phyloP scores from a whole-genome alignment of 2,329 filamentous ascomycete genomes.

The Neodidymelliopsis sp. region DNA sequence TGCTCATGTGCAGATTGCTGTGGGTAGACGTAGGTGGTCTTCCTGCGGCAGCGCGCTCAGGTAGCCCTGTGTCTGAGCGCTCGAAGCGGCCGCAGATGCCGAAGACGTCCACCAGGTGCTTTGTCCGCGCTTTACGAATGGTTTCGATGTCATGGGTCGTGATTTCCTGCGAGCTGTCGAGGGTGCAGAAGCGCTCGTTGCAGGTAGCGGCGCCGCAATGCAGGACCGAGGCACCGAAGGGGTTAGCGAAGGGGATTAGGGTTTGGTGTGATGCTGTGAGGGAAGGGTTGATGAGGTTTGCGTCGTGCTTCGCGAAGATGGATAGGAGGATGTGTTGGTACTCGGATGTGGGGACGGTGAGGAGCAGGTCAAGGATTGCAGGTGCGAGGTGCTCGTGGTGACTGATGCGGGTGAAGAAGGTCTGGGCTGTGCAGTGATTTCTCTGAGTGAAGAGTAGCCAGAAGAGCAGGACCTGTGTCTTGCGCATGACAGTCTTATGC shows the following conservation, averaged over 20 bases:
- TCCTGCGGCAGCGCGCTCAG: slow-evolving; percentile 25
- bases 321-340: slow-evolving; percentile 30
- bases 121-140: slow-evolving; percentile 28
- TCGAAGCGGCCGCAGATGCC: slow-evolving; percentile 30
- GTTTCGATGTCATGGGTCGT: slow-evolving; percentile 5
- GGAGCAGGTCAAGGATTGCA: slow-evolving; percentile 25
- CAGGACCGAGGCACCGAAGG: slow-evolving; percentile 40
- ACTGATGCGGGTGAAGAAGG: slow-evolving; percentile 37
- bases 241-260: slow-evolving; percentile 35
- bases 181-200: slow-evolving; percentile 16
- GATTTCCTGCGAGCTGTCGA: background rate
- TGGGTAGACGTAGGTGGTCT: slow-evolving; percentile 34
- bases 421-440: slow-evolving; percentile 39
- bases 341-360: slow-evolving; percentile 23
- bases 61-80: slow-evolving; percentile 35
- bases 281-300: slow-evolving; percentile 14
- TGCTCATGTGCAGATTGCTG: slow-evolving; percentile 36
- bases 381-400: slow-evolving; percentile 30
- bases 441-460: slow-evolving; percentile 42
- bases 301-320: slow-evolving; percentile 32
- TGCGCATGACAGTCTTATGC: slow-evolving; percentile 22
- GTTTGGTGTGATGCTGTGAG: slow-evolving; percentile 12
- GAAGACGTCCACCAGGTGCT: slow-evolving; percentile 33
- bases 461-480: slow-evolving; percentile 43
- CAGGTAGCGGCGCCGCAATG: slow-evolving; percentile 34